A percentile compares a stretch with the other conserved stretches of the same genome.
Conservation (phyloP, 306 rosid genomes). For the Quillaja saponaria region DNA sequence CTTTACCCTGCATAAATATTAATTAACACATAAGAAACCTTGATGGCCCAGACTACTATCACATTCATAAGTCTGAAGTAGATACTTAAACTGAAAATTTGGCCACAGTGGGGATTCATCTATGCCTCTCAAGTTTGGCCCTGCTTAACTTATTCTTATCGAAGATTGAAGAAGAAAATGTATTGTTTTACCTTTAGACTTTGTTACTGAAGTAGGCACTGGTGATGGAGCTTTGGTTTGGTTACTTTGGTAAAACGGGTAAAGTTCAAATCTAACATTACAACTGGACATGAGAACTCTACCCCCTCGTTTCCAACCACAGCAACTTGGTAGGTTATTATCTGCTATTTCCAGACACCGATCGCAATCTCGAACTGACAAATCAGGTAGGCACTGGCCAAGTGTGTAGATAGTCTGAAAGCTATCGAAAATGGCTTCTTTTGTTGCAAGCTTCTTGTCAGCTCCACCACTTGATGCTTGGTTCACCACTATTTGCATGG, state of each 20-base stretch:
- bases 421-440: constrained; percentile 7
- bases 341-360: constrained; percentile 20
- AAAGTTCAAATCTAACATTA: background rate
- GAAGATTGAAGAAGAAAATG: no score
- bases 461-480: constrained; percentile 16
- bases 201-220: no score
- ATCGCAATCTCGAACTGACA: constrained; percentile 14
- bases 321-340: background rate
- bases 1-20: constrained; percentile 29
- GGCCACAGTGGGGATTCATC: no score
- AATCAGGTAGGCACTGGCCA: constrained; percentile 42
- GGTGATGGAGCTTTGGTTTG: background rate
- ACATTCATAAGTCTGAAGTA: background rate
- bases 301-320: constrained; percentile 4
- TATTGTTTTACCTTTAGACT: no score
- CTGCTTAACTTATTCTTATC: no score
- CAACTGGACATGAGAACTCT: constrained; percentile 27
- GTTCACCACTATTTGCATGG: background rate
- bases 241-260: background rate
- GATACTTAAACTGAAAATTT: no score
- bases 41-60: background rate
- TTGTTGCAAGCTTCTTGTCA: constrained; percentile 34
- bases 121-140: no score
- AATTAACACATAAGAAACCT: background rate
- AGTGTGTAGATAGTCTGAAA: constrained; percentile 31